phyloP scores from a whole-genome alignment of 2,329 filamentous ascomycete genomes.

The Emmonsiellopsis sp. region DNA sequence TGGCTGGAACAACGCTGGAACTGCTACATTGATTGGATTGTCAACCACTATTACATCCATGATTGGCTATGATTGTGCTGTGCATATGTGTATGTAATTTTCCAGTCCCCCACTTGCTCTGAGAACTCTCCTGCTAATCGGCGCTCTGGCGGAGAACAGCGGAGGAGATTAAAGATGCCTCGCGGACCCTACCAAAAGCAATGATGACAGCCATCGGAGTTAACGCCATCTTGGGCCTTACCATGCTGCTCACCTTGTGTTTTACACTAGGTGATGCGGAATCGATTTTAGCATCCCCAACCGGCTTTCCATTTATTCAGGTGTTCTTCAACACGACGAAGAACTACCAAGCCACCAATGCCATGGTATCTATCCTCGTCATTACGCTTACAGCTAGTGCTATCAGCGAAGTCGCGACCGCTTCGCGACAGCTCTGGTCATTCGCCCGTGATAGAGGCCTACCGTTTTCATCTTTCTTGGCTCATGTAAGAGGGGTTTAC shows the following conservation, averaged over 20 bases:
- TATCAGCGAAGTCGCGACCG: conserved; percentile 48
- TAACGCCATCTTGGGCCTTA: conserved; percentile 46
- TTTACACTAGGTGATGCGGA: conserved; percentile 47
- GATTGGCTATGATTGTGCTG: conserved; percentile 35
- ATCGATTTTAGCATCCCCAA: conserved; percentile 35
- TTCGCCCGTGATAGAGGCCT: conserved; percentile 39
- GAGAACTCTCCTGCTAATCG: not conserved
- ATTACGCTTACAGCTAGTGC: conserved; percentile 42
- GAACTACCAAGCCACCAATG: conserved; percentile 40
- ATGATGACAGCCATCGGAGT: conserved; percentile 42
- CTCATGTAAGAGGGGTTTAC: conserved; percentile 22
- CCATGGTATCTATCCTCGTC: conserved; percentile 44
- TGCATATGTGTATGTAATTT: conserved; percentile 36
- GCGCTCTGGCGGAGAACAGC: conserved; percentile 15
- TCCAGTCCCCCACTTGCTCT: not conserved
- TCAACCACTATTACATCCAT: conserved; percentile 31
- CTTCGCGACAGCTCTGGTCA: conserved; percentile 50
- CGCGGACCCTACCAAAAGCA: conserved; percentile 42
- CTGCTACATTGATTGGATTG: conserved; percentile 33
- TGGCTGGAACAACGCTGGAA: conserved; percentile 29
- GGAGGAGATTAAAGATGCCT: conserved; percentile 39
- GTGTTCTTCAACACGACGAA: conserved; percentile 46
- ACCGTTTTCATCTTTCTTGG: conserved; percentile 31
- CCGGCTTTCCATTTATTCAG: conserved; percentile 51
- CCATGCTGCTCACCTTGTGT: conserved; percentile 48